These are phyloP conservation scores for Vigna unguiculata DNA, from an alignment of 306 rosid genomes.

Conservation along the genomic window DNA sequence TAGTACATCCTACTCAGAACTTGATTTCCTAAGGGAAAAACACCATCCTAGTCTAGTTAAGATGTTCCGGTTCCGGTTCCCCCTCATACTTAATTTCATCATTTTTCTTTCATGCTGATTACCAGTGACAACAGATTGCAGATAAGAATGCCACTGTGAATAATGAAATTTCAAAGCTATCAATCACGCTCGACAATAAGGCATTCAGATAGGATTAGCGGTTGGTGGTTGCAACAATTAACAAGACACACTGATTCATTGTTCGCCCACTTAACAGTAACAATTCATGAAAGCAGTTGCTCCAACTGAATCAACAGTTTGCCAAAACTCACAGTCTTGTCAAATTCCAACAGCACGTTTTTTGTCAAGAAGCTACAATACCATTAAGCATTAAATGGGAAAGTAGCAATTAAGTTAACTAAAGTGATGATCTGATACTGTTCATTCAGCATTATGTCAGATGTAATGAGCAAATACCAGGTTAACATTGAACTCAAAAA, in stretches of 20 bases:
- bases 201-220: neutral
- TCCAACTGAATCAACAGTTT: neutral
- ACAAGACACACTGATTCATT: neutral
- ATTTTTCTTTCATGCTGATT: neutral
- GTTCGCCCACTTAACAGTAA: conserved; percentile 9
- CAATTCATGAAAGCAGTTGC: neutral
- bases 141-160: conserved; percentile 2
- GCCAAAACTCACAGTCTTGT: neutral
- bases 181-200: neutral
- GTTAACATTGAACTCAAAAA: conserved; percentile 7
- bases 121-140: neutral
- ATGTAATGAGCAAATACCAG: conserved; percentile 1
- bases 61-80: neutral
- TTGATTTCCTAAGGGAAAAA: neutral
- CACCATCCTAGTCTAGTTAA: neutral
- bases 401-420: neutral
- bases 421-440: conserved; percentile 6
- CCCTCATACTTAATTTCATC: neutral
- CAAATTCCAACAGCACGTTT: neutral
- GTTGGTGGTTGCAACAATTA: neutral
- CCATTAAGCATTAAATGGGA: neutral
- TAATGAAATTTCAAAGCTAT: neutral
- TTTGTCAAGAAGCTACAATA: conserved; percentile 1
- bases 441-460: neutral
- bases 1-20: conserved; percentile 6